Evolutionary conservation across 176 grass and related monocot species (phyloP).

Genomic region (Eleusine coracana): DNA sequence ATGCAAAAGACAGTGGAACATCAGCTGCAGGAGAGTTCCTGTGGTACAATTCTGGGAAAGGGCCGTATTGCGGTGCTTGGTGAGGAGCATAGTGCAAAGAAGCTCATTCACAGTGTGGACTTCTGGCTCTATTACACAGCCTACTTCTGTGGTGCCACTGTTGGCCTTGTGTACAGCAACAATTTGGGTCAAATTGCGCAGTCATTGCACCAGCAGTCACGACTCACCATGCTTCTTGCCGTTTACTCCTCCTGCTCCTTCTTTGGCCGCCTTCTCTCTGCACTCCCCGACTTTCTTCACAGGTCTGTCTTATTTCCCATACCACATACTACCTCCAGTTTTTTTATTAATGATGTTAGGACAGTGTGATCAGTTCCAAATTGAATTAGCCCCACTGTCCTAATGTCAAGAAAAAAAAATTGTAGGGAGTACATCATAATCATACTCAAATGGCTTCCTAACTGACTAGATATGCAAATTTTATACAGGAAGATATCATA

Average conservation of each 20-base stretch:
- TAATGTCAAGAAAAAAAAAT: neutral
- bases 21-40: slow-evolving; percentile 33
- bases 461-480: slow-evolving; percentile 20
- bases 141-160: slow-evolving; percentile 88
- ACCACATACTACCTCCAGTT: neutral
- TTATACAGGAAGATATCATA: slow-evolving; percentile 70
- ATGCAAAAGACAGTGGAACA: slow-evolving; percentile 14
- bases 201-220: slow-evolving; percentile 62
- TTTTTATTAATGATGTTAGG: neutral
- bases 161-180: slow-evolving; percentile 91
- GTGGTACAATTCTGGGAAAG: slow-evolving; percentile 46
- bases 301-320: slow-evolving; percentile 38
- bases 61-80: slow-evolving; percentile 46
- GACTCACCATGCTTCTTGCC: slow-evolving; percentile 68
- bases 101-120: slow-evolving; percentile 65
- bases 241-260: slow-evolving; percentile 95
- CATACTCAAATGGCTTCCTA: neutral
- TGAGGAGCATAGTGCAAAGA: slow-evolving; percentile 76
- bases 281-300: slow-evolving; percentile 71
- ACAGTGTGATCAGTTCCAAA: too few species aligned
- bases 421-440: neutral
- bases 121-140: slow-evolving; percentile 92
- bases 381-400: neutral
- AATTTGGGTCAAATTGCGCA: slow-evolving; percentile 89
- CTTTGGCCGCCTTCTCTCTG: slow-evolving; percentile 85